These are phyloP conservation scores for Asterophora parasitica DNA, from an alignment of 768 basidiomycete species.

Conservation along the genomic window DNA sequence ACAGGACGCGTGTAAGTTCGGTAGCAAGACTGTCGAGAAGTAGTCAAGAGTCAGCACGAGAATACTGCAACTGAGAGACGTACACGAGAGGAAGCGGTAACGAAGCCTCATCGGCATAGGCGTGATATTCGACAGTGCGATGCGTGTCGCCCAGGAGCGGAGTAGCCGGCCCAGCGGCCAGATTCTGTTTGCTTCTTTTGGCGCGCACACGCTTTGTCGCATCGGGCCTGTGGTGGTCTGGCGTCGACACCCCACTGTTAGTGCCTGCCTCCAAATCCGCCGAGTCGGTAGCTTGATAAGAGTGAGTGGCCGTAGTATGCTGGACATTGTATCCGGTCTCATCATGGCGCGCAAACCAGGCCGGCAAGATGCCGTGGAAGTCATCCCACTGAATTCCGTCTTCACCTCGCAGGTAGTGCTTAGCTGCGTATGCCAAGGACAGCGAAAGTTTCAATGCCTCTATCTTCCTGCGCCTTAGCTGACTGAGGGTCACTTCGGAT, in stretches of 20 bases:
- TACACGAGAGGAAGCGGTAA: conserved; percentile 82
- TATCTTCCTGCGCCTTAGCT: conserved; percentile 63
- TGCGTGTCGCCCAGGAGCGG: conserved; percentile 59
- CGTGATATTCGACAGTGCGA: conserved; percentile 56
- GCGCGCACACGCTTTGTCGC: conserved; percentile 66
- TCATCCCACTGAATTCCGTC: conserved; percentile 71
- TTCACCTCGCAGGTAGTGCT: conserved; percentile 83
- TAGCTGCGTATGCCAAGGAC: conserved; percentile 68
- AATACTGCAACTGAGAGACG: conserved; percentile 18
- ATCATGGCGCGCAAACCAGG: conserved; percentile 48
- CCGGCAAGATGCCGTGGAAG: conserved; percentile 61
- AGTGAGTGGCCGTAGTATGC: conserved; percentile 24
- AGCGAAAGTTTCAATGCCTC: conserved; percentile 65
- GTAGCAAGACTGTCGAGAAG: conserved; percentile 60
- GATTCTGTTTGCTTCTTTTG: conserved; percentile 63
- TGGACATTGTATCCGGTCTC: conserved; percentile 37
- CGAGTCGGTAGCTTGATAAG: conserved; percentile 38
- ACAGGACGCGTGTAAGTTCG: conserved; percentile 67
- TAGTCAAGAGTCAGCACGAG: not conserved
- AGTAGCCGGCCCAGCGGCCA: conserved; percentile 39
- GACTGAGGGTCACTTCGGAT: conserved; percentile 39
- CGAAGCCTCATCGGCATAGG: conserved; percentile 51
- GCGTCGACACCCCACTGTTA: conserved; percentile 26
- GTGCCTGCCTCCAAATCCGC: conserved; percentile 24
- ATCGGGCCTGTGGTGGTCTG: conserved; percentile 33